Evolutionary conservation across 768 basidiomycete species (phyloP).

Genomic region (Mycena vitilis): DNA sequence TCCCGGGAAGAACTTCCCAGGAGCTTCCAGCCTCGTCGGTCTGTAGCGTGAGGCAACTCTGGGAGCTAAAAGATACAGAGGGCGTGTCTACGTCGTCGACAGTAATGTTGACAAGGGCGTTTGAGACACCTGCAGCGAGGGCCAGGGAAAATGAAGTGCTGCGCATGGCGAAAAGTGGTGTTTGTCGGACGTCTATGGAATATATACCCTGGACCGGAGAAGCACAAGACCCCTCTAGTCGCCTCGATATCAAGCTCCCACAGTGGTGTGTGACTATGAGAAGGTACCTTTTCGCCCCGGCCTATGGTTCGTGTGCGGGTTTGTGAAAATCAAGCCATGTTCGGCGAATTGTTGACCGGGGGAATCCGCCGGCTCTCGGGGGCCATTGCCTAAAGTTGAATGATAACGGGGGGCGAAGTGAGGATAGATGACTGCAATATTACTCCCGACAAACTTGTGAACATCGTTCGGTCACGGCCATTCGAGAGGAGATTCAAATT

Average conservation of each 20-base stretch:
- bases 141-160: slow-evolving; percentile 3
- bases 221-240: not conserved
- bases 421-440: not conserved
- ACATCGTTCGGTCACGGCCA: too few species aligned
- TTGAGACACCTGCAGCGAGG: slow-evolving; percentile 17
- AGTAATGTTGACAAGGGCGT: slow-evolving; percentile 19
- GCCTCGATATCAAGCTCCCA: slow-evolving; percentile 7
- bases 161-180: slow-evolving; percentile 19
- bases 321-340: slow-evolving; percentile 6
- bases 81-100: slow-evolving; percentile 11
- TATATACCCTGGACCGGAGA: slow-evolving; percentile 1
- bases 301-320: not conserved
- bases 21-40: slow-evolving; percentile 10
- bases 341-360: not conserved
- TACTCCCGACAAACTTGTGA: not conserved
- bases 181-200: slow-evolving; percentile 6
- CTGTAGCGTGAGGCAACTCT: slow-evolving; percentile 3
- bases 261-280: not conserved
- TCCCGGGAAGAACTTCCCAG: slow-evolving; percentile 20
- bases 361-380: not conserved
- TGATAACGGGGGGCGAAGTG: not conserved
- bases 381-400: not conserved
- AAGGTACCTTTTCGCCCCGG: not conserved
- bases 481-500: not conserved
- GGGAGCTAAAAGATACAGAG: slow-evolving; percentile 7